phyloP scores from a whole-genome alignment of 164 flowering plant species.

The Liriodendron chinense region DNA sequence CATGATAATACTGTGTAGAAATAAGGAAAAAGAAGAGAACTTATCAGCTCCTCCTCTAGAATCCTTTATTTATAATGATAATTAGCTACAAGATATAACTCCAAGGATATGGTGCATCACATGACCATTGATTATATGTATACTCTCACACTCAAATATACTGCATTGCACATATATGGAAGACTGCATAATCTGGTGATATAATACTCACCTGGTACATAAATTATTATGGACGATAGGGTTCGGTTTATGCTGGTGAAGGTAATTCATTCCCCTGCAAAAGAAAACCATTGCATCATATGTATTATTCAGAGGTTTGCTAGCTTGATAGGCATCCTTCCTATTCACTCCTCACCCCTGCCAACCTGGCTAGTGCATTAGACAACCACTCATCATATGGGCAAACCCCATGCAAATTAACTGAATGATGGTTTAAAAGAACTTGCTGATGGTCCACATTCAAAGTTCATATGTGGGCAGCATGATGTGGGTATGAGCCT shows the following conservation, averaged over 20 bases:
- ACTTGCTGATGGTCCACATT: neutral
- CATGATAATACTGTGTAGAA: too few relatives aligned
- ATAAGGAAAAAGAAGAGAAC: too few relatives aligned
- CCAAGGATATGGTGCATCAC: too few relatives aligned
- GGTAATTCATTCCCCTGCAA: slow-evolving; percentile 69
- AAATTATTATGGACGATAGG: slow-evolving; percentile 58
- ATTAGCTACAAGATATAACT: too few relatives aligned
- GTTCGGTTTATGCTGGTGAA: slow-evolving; percentile 55
- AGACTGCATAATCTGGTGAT: neutral
- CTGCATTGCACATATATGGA: too few relatives aligned
- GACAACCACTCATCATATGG: neutral
- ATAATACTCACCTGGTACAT: slow-evolving; percentile 31
- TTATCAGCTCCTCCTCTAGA: too few relatives aligned
- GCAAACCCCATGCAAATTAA: neutral
- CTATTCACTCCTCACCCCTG: neutral
- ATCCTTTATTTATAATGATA: too few relatives aligned
- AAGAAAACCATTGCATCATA: neutral
- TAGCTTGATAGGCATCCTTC: neutral
- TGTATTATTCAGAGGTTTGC: neutral
- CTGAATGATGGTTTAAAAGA: too few relatives aligned
- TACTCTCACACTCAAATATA: too few relatives aligned
- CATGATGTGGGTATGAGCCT: neutral
- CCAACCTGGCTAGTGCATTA: neutral
- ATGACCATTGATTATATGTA: too few relatives aligned
- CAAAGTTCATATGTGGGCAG: neutral